Conservation (phyloP, 345 rosid species). For the Euphorbia peplus region DNA sequence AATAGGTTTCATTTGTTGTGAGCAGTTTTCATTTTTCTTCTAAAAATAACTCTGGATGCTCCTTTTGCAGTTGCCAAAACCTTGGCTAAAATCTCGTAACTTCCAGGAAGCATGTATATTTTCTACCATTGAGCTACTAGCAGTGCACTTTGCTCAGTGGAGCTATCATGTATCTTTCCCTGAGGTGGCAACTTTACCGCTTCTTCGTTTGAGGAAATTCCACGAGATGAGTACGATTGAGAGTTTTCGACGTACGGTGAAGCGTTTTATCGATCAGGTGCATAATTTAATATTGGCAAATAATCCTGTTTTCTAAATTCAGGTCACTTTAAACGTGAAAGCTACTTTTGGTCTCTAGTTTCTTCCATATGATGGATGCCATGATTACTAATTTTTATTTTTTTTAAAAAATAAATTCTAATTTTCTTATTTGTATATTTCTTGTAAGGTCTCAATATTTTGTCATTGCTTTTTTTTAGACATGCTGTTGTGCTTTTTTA, state of each 20-base stretch:
- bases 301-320: neutral
- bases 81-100: constrained; percentile 78
- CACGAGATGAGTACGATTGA: constrained; percentile 54
- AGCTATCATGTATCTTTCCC: constrained; percentile 89
- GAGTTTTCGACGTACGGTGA: constrained; percentile 51
- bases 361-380: neutral
- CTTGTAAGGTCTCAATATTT: neutral
- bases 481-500: neutral
- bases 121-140: constrained; percentile 68
- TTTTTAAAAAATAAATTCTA: too few relatives aligned
- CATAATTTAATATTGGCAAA: neutral
- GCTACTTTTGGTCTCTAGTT: neutral
- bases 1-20: neutral
- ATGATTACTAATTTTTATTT: too few relatives aligned
- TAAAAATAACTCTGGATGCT: constrained; percentile 7
- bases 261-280: constrained; percentile 85
- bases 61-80: constrained; percentile 71
- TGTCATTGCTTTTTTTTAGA: neutral
- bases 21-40: neutral
- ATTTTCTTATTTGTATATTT: neutral
- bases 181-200: constrained; percentile 76
- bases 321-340: neutral
- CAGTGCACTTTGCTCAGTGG: constrained; percentile 80
- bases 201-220: constrained; percentile 62
- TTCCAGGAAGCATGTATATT: constrained; percentile 68